A percentile compares a stretch with the other conserved stretches of the same genome.
Conservation (phyloP, 225 moss, liverwort and hornwort species). For the Ulota crispa region DNA sequence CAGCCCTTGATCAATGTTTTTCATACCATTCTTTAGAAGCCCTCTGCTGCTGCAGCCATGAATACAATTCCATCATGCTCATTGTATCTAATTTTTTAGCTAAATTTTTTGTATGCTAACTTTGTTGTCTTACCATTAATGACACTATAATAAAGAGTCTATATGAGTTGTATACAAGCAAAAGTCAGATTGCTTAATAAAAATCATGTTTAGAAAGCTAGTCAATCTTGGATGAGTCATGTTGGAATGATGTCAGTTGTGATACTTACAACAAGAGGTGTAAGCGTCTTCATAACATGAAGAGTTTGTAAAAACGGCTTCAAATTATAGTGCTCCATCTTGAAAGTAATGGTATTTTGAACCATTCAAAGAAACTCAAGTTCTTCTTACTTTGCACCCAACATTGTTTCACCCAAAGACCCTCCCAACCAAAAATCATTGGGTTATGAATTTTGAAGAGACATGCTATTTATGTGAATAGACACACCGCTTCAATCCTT, state of each 20-base stretch:
- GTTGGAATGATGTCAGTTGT: not conserved
- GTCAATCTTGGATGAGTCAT: not conserved
- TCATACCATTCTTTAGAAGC: not conserved
- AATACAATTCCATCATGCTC: not conserved
- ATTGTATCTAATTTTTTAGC: not conserved
- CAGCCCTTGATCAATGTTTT: not conserved
- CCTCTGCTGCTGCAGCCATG: not conserved
- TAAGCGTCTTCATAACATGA: not conserved
- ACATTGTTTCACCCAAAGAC: not conserved
- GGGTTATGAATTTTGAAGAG: not conserved
- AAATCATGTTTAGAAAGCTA: not conserved
- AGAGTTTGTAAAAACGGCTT: not conserved
- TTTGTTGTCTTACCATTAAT: not conserved
- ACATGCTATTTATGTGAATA: not conserved
- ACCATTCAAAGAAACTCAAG: not conserved
- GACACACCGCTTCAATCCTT: not conserved
- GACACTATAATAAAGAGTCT: not conserved
- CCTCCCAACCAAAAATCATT: not conserved
- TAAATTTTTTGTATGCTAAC: not conserved
- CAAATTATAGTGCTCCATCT: not conserved
- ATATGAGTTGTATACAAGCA: not conserved
- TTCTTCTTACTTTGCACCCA: not conserved
- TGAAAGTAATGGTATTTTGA: not conserved
- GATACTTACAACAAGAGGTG: not conserved
- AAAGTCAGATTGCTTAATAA: not conserved